Percentiles rank a stretch among this genome's conserved stretches.
phyloP scores from a whole-genome alignment of 305 asterid genomes.

The Fraxinus sp. region DNA sequence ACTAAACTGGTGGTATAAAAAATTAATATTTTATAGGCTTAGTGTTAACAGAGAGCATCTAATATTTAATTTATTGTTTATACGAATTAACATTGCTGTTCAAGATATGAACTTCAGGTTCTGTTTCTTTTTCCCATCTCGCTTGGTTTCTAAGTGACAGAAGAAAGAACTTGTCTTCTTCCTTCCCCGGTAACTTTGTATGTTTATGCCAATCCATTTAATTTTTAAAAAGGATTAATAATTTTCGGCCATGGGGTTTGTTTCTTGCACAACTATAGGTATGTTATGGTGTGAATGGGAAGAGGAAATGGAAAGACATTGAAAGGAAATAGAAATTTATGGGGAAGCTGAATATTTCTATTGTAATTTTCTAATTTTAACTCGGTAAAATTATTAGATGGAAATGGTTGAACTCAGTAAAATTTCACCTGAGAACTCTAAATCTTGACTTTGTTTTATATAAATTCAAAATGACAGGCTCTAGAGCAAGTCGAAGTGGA shows the following conservation, averaged over 20 bases:
- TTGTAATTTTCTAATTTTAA: not conserved
- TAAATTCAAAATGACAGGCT: slow-evolving; percentile 32
- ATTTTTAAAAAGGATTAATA: not conserved
- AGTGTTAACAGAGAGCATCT: not conserved
- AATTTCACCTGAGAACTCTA: not conserved
- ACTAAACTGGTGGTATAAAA: not conserved
- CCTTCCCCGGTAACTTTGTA: not conserved
- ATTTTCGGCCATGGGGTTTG: not conserved
- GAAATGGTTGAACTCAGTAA: not conserved
- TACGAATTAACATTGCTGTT: not conserved
- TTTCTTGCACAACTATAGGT: not conserved
- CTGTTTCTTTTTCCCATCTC: not conserved
- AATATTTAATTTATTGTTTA: not conserved
- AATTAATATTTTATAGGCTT: not conserved
- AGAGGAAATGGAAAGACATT: not conserved
- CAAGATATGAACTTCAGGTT: not conserved
- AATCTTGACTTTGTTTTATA: slow-evolving; percentile 11
- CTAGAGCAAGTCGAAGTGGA: slow-evolving; percentile 71
- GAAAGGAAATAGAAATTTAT: not conserved
- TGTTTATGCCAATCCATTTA: not conserved
- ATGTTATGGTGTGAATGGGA: not conserved
- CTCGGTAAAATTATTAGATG: not conserved
- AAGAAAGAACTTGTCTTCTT: not conserved
- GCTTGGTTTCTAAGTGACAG: not conserved
- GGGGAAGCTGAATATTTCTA: not conserved